Evolutionary conservation across 192 early-diverging fungal species (phyloP), one percentile per base, ranked within the genome.

Genomic region (Backusella luteola): DNA sequence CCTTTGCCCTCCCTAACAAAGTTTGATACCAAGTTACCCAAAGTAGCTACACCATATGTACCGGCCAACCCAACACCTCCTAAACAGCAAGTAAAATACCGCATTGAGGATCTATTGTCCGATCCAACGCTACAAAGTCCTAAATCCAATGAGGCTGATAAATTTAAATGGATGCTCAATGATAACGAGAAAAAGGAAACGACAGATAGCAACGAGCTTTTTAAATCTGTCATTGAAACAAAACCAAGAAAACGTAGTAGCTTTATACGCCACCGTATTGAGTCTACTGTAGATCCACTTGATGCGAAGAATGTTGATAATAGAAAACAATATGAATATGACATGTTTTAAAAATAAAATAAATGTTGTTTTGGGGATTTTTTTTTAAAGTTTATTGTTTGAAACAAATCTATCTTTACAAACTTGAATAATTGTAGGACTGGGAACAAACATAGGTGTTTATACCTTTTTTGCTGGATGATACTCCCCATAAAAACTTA

Each of bases 271-370:
- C 56, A 63, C n/a, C 56, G 56, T 12, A 63, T 63, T 12, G 56
- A 63, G 32, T 63, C 56, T 32, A 41, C 74, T 8, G 67, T 73
- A 0, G 79, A 81, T 69, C 79, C 79, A 21, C 29, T 81, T 49
- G 79, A 81, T 77, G 79, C 79, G 9, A 67, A 69, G 39, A 76
- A 81, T 49, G 79, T 76, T 1, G 79, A 81, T 70, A 77, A 73
- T 23, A 71, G 67, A 21, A 73, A 73, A 52, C 0, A 41, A 8
- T 81, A 77, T 63, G 79, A 81, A 52, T 73, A 73, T 39, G 76
- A 77, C 52, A 76, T 76, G 49, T 49, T 67, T 46, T 67, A 67
- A 75, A 75, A 15, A 32, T 21, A 69, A 35, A 38, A 26, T 46
- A 71, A 71, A 71, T 42, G 17, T 2, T 59, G 4, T 59, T 23